phyloP scores from a whole-genome alignment of 2,329 filamentous ascomycete genomes.

The Didymella pomorum region DNA sequence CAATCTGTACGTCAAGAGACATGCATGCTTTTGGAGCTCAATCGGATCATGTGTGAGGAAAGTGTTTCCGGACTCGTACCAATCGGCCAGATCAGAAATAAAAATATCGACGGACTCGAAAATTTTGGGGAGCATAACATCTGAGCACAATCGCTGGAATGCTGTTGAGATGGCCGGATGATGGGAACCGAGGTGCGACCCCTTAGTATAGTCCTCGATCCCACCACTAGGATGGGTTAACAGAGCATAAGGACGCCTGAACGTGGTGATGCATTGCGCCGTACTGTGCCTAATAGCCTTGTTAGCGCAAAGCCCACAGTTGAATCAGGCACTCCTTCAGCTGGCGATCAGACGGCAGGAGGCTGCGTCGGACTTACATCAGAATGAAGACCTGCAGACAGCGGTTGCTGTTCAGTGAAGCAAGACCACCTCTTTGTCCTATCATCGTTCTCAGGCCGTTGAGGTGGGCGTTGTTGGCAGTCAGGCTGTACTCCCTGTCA shows the following conservation, averaged over 20 bases:
- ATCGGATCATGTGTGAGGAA: slow-evolving; percentile 32
- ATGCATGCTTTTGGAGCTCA: slow-evolving; percentile 44
- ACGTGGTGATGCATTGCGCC: slow-evolving; percentile 42
- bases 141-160: background rate
- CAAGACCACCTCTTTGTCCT: slow-evolving; percentile 45
- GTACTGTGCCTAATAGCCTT: slow-evolving; percentile 40
- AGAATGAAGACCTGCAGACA: slow-evolving; percentile 46
- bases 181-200: background rate
- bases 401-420: slow-evolving; percentile 35
- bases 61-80: slow-evolving; percentile 27
- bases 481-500: slow-evolving; percentile 31
- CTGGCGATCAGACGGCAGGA: background rate
- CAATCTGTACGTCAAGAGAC: slow-evolving; percentile 36
- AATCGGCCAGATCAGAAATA: slow-evolving; percentile 31
- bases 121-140: background rate
- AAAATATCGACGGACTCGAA: background rate
- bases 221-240: slow-evolving; percentile 29
- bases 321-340: background rate
- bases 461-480: slow-evolving; percentile 37
- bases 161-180: background rate
- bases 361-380: slow-evolving; percentile 33
- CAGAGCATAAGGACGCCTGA: slow-evolving; percentile 40
- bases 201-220: slow-evolving; percentile 34
- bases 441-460: slow-evolving; percentile 46
- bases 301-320: background rate